Evolutionary conservation across 345 rosid species (phyloP).

Genomic region (Hibiscus mutabilis): DNA sequence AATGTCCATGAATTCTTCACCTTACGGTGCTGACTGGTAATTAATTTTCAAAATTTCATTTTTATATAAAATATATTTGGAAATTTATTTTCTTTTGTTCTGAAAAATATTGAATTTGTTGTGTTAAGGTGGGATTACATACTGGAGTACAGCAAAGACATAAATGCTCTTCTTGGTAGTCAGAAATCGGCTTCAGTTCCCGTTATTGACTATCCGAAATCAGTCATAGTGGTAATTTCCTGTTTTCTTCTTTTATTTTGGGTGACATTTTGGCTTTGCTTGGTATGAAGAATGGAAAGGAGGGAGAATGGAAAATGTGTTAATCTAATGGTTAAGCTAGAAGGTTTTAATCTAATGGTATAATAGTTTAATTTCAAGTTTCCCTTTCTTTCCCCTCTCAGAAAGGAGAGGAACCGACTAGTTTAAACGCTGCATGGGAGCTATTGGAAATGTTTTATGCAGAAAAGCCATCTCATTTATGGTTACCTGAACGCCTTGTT

Average conservation of each 20-base stretch:
- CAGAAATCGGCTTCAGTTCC: slow-evolving; percentile 27
- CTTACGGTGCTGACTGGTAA: slow-evolving; percentile 67
- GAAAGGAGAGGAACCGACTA: slow-evolving; percentile 50
- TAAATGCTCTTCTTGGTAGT: slow-evolving; percentile 53
- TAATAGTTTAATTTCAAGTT: not conserved
- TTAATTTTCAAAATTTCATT: slow-evolving; percentile 2
- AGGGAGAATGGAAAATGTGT: not conserved
- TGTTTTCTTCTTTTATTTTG: no score
- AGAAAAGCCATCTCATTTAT: slow-evolving; percentile 60
- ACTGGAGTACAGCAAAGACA: slow-evolving; percentile 84
- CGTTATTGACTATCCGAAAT: slow-evolving; percentile 54
- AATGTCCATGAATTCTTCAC: slow-evolving; percentile 44
- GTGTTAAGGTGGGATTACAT: slow-evolving; percentile 75
- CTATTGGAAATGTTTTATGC: slow-evolving; percentile 85
- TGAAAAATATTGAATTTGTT: not conserved
- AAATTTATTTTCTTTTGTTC: not conserved
- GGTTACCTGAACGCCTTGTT: slow-evolving; percentile 51
- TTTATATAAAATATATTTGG: no score
- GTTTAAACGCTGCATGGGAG: slow-evolving; percentile 95
- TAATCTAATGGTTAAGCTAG: not conserved
- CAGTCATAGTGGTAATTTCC: slow-evolving; percentile 46
- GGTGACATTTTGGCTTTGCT: no score
- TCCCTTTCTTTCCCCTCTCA: slow-evolving; percentile 14
- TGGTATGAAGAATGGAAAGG: no score
- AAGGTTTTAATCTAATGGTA: not conserved